These are phyloP conservation scores for Orbilia blumenaviensis DNA, from an alignment of 2,329 filamentous ascomycete genomes.

Conservation along the genomic window DNA sequence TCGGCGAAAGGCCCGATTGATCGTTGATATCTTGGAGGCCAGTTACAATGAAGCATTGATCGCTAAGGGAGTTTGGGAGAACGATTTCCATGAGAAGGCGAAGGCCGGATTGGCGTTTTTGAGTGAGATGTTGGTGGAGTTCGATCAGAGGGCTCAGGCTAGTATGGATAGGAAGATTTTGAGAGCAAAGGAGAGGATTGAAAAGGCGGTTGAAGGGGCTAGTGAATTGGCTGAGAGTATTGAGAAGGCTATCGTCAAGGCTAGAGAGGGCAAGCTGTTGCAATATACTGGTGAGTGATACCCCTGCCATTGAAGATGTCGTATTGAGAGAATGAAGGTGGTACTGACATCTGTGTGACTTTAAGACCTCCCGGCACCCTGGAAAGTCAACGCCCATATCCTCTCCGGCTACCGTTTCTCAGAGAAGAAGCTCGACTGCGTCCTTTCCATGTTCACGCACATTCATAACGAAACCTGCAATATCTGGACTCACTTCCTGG, in stretches of 20 bases:
- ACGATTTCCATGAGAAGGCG: constrained; percentile 73
- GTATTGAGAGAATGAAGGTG: too few relatives aligned
- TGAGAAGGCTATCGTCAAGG: constrained; percentile 76
- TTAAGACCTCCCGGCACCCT: constrained; percentile 81
- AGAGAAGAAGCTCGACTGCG: constrained; percentile 87
- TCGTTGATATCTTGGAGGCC: constrained; percentile 90
- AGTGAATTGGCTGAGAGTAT: constrained; percentile 85
- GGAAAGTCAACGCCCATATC: constrained; percentile 96
- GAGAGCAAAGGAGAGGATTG: constrained; percentile 77
- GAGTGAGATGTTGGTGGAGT: constrained; percentile 83
- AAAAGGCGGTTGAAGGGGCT: constrained; percentile 81
- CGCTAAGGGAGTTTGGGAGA: constrained; percentile 66
- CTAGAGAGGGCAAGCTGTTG: constrained; percentile 82
- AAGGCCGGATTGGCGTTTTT: constrained; percentile 85
- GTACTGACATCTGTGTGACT: too few relatives aligned
- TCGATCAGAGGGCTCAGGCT: constrained; percentile 82
- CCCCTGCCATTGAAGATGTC: not conserved
- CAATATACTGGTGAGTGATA: constrained; percentile 70
- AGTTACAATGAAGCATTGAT: constrained; percentile 86
- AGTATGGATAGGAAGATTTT: constrained; percentile 81
- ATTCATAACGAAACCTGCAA: constrained; percentile 95
- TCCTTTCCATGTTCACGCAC: constrained; percentile 77
- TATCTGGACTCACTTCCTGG: constrained; percentile 95
- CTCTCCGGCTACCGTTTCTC: constrained; percentile 90
- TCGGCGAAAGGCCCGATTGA: constrained; percentile 80